Evolutionary conservation across 257 asterid species (phyloP), one percentile per base, ranked within the genome.

Genomic region (Solanum sparsipilum): DNA sequence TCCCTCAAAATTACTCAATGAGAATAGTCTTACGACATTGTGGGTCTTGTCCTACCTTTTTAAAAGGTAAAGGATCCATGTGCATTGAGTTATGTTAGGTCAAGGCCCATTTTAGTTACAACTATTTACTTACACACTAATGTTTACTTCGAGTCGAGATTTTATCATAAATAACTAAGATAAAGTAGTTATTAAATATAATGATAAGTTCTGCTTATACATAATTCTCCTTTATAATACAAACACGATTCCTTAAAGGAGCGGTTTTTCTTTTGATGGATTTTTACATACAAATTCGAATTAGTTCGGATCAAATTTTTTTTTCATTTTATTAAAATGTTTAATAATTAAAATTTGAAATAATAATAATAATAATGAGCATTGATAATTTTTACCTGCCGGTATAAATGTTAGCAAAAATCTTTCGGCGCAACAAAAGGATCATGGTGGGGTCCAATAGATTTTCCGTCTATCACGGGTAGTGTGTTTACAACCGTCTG

Each of bases 391-490:
- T 56, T 72, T 58, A 68, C 88, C 46, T 29, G 18, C 46, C 65
- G 39, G 89, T 48, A 79, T 86, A 86, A 90, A 76, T 84, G 88
- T 23, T 11, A 36, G 71, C 84, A 48, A 90, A 70, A 82, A 92
- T 89, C 88, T 92, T 92, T 89, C 92, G 94, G 94, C 94, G 91
- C 87, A 84, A 89, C 89, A 89, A 87, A 87, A 20, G 93, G 90
- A 68, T 86, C 93, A 38, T 88, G 92, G 92, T 81, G 76, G 90
- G 88, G 52, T 5, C 87, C 79, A 18, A 71, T 7, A 60, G 38
- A 29, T 70, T 81, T 8, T 87, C 89, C 95, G 90, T 56, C 7
- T 12, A 92, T 91, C 95, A 92, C 96, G 94, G 91, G 89, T 84
- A 48, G 44, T 89, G 85, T 85, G 46, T 88, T 87, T 8, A 68